A percentile compares a stretch with the other conserved stretches of the same genome.
phyloP scores from a whole-genome alignment of 2,329 filamentous ascomycete species.

The Penicillium janthinellum region DNA sequence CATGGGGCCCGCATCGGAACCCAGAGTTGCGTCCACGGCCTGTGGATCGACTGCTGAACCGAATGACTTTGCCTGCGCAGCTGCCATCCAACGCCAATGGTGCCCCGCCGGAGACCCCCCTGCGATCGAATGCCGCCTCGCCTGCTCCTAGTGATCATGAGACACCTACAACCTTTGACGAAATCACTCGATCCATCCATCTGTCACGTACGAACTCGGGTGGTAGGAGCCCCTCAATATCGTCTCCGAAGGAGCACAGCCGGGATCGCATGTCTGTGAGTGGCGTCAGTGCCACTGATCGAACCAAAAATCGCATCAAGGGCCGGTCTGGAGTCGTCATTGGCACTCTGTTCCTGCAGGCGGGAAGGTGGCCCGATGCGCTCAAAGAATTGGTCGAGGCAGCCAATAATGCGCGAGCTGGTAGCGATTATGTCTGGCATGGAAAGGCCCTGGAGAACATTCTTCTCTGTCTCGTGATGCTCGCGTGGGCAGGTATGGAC shows the following conservation, averaged over 20 bases:
- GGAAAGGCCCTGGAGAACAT: conserved; percentile 92
- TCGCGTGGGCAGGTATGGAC: conserved; percentile 80
- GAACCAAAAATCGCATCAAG: conserved; percentile 77
- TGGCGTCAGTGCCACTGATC: conserved; percentile 76
- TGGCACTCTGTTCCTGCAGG: conserved; percentile 82
- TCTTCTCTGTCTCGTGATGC: conserved; percentile 76
- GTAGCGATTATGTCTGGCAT: conserved; percentile 95
- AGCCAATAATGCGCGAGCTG: conserved; percentile 71
- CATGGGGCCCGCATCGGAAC: conserved; percentile 54
- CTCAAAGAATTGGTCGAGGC: conserved; percentile 80
- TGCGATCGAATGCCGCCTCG: conserved; percentile 39
- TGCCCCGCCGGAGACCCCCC: conserved; percentile 38
- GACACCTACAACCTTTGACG: conserved; percentile 58
- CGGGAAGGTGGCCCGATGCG: conserved; percentile 87
- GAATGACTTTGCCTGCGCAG: conserved; percentile 78
- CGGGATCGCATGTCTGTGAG: conserved; percentile 63
- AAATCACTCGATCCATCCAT: conserved; percentile 51
- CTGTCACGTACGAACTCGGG: conserved; percentile 42
- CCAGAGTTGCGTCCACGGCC: conserved; percentile 47
- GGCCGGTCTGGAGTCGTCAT: conserved; percentile 77
- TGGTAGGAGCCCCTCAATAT: conserved; percentile 38
- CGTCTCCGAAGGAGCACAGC: conserved; percentile 56
- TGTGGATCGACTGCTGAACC: conserved; percentile 62
- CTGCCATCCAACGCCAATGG: conserved; percentile 50
- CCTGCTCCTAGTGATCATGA: conserved; percentile 42